Evolutionary conservation across 2,329 filamentous ascomycete species (phyloP).

Genomic region (Cladosporium colombiae): DNA sequence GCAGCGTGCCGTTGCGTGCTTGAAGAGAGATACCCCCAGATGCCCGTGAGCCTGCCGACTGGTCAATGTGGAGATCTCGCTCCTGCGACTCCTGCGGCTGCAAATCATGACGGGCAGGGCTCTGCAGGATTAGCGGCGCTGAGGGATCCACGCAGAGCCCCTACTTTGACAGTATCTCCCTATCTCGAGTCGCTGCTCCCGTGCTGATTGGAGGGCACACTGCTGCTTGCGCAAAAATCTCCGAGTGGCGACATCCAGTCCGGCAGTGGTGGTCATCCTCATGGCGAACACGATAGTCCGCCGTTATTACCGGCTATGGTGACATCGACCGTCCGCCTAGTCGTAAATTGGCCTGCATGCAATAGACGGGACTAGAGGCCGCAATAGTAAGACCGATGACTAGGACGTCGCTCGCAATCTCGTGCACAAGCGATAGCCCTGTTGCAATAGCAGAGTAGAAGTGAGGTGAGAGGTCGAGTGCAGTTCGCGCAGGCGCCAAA

Average conservation of each 20-base stretch:
- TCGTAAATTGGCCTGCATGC: slow-evolving; percentile 10
- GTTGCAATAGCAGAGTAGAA: background rate
- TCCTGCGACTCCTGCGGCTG: slow-evolving; percentile 15
- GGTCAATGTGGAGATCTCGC: slow-evolving; percentile 10
- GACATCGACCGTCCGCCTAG: background rate
- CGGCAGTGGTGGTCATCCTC: background rate
- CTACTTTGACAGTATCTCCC: background rate
- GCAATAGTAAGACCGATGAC: background rate
- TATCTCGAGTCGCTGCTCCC: background rate
- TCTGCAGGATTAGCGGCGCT: background rate
- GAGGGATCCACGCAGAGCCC: background rate
- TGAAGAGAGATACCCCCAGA: slow-evolving; percentile 2
- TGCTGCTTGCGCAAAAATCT: background rate
- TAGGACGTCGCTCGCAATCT: slow-evolving; percentile 12
- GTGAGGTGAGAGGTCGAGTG: slow-evolving; percentile 14
- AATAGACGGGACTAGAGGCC: background rate
- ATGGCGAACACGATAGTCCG: background rate
- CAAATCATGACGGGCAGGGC: slow-evolving; percentile 10
- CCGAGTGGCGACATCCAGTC: background rate
- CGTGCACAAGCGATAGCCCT: background rate
- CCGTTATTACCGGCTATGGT: background rate
- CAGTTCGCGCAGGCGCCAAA: background rate
- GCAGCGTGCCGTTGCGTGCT: slow-evolving; percentile 20
- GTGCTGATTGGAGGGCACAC: background rate
- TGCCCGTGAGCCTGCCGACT: background rate